Base-by-base conservation (phyloP, 83 land plant genomes). In the Isoetes engelmannii region DNA sequence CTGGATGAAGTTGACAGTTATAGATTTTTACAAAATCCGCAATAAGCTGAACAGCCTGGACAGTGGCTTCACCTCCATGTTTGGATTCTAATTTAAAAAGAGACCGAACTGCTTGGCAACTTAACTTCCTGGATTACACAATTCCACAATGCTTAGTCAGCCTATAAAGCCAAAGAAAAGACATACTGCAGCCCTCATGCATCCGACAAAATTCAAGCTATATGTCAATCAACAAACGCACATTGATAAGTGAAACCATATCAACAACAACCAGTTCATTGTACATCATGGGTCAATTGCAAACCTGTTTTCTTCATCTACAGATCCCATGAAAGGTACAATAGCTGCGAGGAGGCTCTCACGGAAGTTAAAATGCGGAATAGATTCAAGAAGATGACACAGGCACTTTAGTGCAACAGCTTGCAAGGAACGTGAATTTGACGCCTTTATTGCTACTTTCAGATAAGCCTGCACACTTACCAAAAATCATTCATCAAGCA, bases 1-100 rank as follows among this genome's bases (percentile, higher is more conserved):
- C 88, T 72, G 97, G 92, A 28, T 85, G 87, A 74, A 95, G 75
- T 55, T 78, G 83, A 72, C 94, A 91, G 66, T 87, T 50, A 54
- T 79, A 63, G 6, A 50, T 43, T 73, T 89, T 95, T 44, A 95
- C 97, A 68, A 77, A 82, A 69, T 87, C 80, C 60, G 99, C 87
- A 75, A 95, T 89, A 72, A 89, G 64, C 67, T 79, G 83, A 56
- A 89, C 99, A 73, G 97, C 99, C 75, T 91, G 90, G 10, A 87
- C 83, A 68, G 99, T 95, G 21, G 90, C 97, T 74, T 85, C 89
- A 58, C 97, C 99, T 43, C 94, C 86, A 84, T 95, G 97, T 68
- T 92, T 95, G 43, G 90, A 86, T 72, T 91, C 93, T 74, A 85
- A 78, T 18, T 72, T 62, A 74, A 95, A 91, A 56, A 95, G 63